Evolutionary conservation across 106 monocot genomes (phyloP), one percentile per base, ranked within the genome.

Genomic region (Acanthochlamys bracteata): DNA sequence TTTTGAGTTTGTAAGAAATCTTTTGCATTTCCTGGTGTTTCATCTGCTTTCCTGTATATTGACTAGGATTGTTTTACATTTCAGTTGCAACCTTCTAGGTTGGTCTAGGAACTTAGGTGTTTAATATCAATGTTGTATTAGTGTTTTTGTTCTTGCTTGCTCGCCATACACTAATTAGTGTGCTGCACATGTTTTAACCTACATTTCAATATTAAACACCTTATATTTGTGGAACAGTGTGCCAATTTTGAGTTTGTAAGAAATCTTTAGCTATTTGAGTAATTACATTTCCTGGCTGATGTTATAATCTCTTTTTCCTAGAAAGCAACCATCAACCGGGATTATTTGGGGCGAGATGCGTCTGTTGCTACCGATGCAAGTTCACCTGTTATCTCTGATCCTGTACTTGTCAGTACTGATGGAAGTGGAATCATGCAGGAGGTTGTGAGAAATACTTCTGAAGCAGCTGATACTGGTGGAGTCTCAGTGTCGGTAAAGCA

Each of bases 361-460:
- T 16, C 73, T n/a, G 40, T 68, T 72, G 52, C 65, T 76, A 64
- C 60, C 0, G 24, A 57, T 70, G 84, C 66, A 42, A 73, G 56
- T 55, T 86, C 85, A 53, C 81, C 79, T 42, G 81, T 84, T 33
- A 89, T 81, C 51, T 86, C 89, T 67, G 80, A 86, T 41, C 86
- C 89, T n/a, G 55, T 84, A 42, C 73, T 79, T 73, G 64, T 77
- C 39, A 81, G 59, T 64, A 55, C 63, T 21, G 67, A 66, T 16
- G 66, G 16, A 62, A 76, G 61, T 77, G 80, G 63, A 72, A 21
- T 66, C 55, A 69, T 74, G 11, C 39, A 66, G 49, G 74, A 68
- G 42, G 2, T 64, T 47, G 88, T 67, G 56, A 77, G 23, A 23
- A 42, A 70, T 60, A 39, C 76, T 56, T 60, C 83, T 19, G 55